Conservation (phyloP, 2,329 filamentous ascomycete genomes). For the Fusarium gaditjirri region DNA sequence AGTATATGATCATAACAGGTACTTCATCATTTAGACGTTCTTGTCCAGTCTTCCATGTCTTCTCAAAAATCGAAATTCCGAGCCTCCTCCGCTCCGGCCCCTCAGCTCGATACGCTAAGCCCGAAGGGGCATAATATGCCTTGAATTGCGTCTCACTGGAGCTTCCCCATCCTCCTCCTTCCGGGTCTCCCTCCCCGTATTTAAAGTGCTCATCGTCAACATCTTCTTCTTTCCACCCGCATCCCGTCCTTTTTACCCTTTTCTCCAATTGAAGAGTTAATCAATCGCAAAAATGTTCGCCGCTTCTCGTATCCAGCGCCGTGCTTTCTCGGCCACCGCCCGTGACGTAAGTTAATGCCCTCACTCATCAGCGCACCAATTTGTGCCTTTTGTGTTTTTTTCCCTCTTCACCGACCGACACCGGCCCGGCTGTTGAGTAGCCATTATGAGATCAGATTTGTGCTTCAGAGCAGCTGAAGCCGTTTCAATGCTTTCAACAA, state of each 20-base stretch:
- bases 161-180: conserved; percentile 33
- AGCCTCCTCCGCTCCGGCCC: conserved; percentile 37
- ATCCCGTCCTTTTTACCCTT: conserved; percentile 39
- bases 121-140: not conserved
- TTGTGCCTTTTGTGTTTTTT: conserved; percentile 16
- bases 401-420: conserved; percentile 34
- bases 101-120: conserved; percentile 33
- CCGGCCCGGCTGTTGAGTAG: conserved; percentile 23
- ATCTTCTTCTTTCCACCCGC: conserved; percentile 36
- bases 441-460: not conserved
- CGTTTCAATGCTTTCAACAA: not conserved
- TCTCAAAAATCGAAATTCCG: conserved; percentile 36
- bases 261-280: conserved; percentile 38
- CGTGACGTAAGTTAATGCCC: conserved; percentile 69
- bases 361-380: conserved; percentile 14
- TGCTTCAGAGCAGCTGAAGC: not conserved
- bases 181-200: conserved; percentile 37
- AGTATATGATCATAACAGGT: not conserved
- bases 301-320: conserved; percentile 75
- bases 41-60: conserved; percentile 32
- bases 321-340: conserved; percentile 84
- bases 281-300: conserved; percentile 73
- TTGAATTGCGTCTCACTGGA: conserved; percentile 23
- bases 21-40: not conserved
- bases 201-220: conserved; percentile 42